Evolutionary conservation across 2,329 filamentous ascomycete species (phyloP), one percentile per base, ranked within the genome.

Genomic region (Zopfia rhizophila): DNA sequence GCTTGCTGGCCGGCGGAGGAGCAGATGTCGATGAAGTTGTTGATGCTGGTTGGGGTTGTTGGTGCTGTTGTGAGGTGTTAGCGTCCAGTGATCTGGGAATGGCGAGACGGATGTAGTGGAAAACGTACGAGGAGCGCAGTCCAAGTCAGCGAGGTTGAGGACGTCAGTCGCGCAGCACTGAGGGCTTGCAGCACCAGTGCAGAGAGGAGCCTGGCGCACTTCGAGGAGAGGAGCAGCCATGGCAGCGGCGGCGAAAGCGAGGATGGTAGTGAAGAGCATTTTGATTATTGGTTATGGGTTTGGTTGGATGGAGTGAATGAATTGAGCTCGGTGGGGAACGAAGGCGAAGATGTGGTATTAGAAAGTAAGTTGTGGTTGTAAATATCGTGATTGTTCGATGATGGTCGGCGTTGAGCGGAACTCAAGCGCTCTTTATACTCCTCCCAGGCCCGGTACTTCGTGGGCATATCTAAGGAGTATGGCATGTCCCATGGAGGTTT

Each of bases 81-180:
- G 49, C 18, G 23, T 44, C 6, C 29, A 17, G 31, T 11, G 19
- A 5, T 7, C 19, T 8, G 16, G 22, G 36, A 12, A 30, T 7
- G 18, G 24, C 11, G 11, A 23, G 17, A 18, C 10, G 14, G 32
- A 16, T 17, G 10, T 7, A 14, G 32, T 31, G 16, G 41, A 14
- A 17, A 12, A 73, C 80, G 57, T 72, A 83, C 82, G 82, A 46
- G 71, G 64, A 13, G 60, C 69, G 66, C 84, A 87, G 73, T 87
- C 73, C 17, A 85, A 72, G 64, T 82, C 72, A 3, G 78, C 81
- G 46, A 85, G 51, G 48, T 81, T 78, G 27, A 86, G 78, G 23
- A 87, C 76, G 54, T 86, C 81, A 17, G 82, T 84, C 11, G 83
- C 80, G 63, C 84, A 87, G 76, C 84, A 87, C 54, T 81, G 77